These are phyloP conservation scores for Trichoderma oligosporum DNA, from an alignment of 2,329 filamentous ascomycete species.

Conservation along the genomic window DNA sequence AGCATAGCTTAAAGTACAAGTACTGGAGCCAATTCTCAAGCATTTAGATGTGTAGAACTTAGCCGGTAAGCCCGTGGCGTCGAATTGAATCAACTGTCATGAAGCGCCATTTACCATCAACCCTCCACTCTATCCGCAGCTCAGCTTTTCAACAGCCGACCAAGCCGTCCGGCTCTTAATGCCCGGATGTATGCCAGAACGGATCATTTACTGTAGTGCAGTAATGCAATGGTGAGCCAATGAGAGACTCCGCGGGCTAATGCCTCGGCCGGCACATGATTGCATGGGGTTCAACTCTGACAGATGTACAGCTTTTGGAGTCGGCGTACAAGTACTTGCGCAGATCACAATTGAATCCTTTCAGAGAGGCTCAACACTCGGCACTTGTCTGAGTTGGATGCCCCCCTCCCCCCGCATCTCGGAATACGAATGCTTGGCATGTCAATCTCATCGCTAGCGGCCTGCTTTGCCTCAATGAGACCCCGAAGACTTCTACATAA, in stretches of 20 bases:
- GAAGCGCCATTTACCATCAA: not conserved
- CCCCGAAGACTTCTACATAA: too few relatives aligned
- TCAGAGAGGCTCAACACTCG: not conserved
- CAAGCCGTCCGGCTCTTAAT: not conserved
- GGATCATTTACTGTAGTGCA: too few relatives aligned
- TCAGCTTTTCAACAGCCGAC: not conserved
- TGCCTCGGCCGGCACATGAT: conserved; percentile 2
- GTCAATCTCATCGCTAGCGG: not conserved
- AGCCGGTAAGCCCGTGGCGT: too few relatives aligned
- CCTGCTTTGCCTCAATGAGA: not conserved
- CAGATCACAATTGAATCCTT: not conserved
- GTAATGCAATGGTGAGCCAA: not conserved
- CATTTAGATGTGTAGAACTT: too few relatives aligned
- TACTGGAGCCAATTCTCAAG: too few relatives aligned
- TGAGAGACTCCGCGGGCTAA: not conserved
- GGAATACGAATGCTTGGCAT: conserved; percentile 20
- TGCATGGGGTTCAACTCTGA: not conserved
- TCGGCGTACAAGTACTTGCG: too few relatives aligned
- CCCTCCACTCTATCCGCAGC: not conserved
- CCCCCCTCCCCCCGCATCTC: conserved; percentile 14
- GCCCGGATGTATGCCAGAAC: not conserved
- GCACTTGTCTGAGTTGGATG: conserved; percentile 3
- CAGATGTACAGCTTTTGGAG: not conserved
- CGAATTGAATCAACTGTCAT: not conserved
- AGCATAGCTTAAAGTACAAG: too few relatives aligned